Base-by-base conservation (phyloP, 352 stramenopile genomes). In the Pythium periplocum region DNA sequence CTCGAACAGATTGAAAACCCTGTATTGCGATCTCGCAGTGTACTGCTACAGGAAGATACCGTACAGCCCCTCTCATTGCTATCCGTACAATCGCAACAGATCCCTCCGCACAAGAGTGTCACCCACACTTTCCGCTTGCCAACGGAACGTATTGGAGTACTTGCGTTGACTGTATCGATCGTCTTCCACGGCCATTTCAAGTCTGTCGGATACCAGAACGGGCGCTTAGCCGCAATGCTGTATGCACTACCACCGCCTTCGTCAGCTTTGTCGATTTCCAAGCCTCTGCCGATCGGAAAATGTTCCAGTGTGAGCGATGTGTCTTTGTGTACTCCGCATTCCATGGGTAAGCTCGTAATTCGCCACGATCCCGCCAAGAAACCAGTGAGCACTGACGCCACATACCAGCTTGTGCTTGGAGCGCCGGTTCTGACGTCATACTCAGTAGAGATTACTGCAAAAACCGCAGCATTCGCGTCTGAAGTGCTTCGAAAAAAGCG, bases 101-200 rank as follows among this genome's bases (percentile, higher is more conserved):
- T 87, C 12, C 67, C 72, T 26, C 76, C 78, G 6, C 80, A 86
- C 51, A 75, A 83, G 61, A 84, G 68, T 40, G 61, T 65, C 31
- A 86, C 80, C 1, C 75, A 90, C 55, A 75, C 66, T 8, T 89
- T 90, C 33, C 66, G 68, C n/a, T 52, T 90, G 17, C 77, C 75
- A 0, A 62, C 55, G 8, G 41, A 41, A 2, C 51, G 56, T 0
- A 49, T 79, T 4, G 80, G 68, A 9, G 73, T 86, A 4, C 52
- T 90, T 5, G 67, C 71, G 10, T 48, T 90, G 30, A 75, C 61
- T 1, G 64, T 86, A 10, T 88, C 80, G 1, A 64, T 89, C 7
- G 70, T 86, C 6, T 90, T 90, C 26, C 80, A 89, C 46, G 82
- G 79, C 1, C 75, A 87, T 55, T 93, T 93, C 67, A 75, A 73